Percentiles rank a stretch among this genome's conserved stretches.
phyloP scores from a whole-genome alignment of 2,329 filamentous ascomycete genomes.

The Dothiorella sarmentorum region DNA sequence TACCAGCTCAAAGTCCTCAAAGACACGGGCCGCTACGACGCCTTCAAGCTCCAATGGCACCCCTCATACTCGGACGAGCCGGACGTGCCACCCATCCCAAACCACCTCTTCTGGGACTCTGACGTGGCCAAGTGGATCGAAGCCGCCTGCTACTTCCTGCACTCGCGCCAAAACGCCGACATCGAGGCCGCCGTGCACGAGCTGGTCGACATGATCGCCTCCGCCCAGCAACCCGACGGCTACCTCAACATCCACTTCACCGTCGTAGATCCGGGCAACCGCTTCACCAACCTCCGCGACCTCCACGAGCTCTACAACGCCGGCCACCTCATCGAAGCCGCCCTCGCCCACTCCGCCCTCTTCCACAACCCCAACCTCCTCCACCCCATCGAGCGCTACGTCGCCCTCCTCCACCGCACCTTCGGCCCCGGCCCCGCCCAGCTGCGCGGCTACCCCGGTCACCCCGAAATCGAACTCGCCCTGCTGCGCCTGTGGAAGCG shows the following conservation, averaged over 20 bases:
- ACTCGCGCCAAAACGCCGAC: slow-evolving; percentile 41
- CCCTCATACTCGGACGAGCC: slow-evolving; percentile 50
- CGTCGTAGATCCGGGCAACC: slow-evolving; percentile 53
- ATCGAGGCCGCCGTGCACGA: slow-evolving; percentile 53
- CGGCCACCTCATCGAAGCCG: slow-evolving; percentile 61
- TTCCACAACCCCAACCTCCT: slow-evolving; percentile 53
- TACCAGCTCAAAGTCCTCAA: slow-evolving; percentile 54
- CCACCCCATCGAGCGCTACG: slow-evolving; percentile 53
- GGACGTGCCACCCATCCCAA: slow-evolving; percentile 54
- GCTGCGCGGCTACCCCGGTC: slow-evolving; percentile 58
- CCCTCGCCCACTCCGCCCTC: slow-evolving; percentile 53
- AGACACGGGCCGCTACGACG: slow-evolving; percentile 50
- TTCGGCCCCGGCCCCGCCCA: slow-evolving; percentile 53
- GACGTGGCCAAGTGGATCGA: slow-evolving; percentile 62
- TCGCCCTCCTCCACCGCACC: slow-evolving; percentile 48
- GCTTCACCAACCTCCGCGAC: slow-evolving; percentile 59
- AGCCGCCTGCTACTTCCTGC: slow-evolving; percentile 57
- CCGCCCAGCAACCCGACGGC: slow-evolving; percentile 57
- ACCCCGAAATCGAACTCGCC: slow-evolving; percentile 54
- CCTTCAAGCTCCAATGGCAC: slow-evolving; percentile 58
- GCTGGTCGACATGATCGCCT: slow-evolving; percentile 56
- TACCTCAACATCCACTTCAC: slow-evolving; percentile 64
- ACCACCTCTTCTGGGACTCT: slow-evolving; percentile 59
- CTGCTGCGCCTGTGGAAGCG: slow-evolving; percentile 45
- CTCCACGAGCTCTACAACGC: slow-evolving; percentile 62